A percentile compares a stretch with the other conserved stretches of the same genome.
phyloP scores from a whole-genome alignment of 208 protist genomes.

The Trypanosoma vivax region DNA sequence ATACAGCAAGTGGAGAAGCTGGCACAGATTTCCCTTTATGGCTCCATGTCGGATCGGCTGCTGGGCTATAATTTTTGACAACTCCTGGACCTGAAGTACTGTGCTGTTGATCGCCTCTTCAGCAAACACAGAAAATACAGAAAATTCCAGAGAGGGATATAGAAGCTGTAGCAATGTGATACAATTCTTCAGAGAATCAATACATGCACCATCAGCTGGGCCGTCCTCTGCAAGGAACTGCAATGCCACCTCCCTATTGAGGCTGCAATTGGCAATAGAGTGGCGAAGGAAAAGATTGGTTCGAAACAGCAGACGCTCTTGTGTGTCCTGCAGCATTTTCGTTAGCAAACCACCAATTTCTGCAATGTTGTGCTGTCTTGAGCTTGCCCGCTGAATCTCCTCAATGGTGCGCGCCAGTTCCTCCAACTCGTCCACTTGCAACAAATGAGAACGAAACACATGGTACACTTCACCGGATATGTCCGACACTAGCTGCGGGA shows the following conservation, averaged over 20 bases:
- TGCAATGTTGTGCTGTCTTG: constrained; percentile 25
- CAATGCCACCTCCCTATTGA: constrained; percentile 30
- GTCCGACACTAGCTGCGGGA: constrained; percentile 47
- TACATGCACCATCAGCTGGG: constrained; percentile 15
- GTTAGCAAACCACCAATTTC: constrained; percentile 52
- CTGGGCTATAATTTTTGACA: constrained; percentile 48
- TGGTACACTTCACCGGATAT: constrained; percentile 72
- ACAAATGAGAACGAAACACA: constrained; percentile 69
- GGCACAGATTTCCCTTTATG: constrained; percentile 51
- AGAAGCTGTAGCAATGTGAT: constrained; percentile 59
- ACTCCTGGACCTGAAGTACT: constrained; percentile 46
- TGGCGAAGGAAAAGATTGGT: constrained; percentile 70
- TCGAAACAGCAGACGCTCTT: constrained; percentile 80
- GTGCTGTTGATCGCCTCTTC: constrained; percentile 75
- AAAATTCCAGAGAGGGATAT: constrained; percentile 78
- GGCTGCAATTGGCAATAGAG: constrained; percentile 30
- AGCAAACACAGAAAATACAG: constrained; percentile 82
- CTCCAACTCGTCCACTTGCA: constrained; percentile 67
- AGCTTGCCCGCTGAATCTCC: constrained; percentile 47
- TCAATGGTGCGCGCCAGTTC: constrained; percentile 67
- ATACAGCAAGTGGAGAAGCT: constrained; percentile 68
- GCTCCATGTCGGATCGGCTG: constrained; percentile 3
- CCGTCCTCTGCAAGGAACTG: constrained; percentile 22
- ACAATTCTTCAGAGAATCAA: constrained; percentile 48
- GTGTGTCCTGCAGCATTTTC: constrained; percentile 82